phyloP scores from a whole-genome alignment of 2,329 filamentous ascomycete genomes.

The Sporothrix luriei region DNA sequence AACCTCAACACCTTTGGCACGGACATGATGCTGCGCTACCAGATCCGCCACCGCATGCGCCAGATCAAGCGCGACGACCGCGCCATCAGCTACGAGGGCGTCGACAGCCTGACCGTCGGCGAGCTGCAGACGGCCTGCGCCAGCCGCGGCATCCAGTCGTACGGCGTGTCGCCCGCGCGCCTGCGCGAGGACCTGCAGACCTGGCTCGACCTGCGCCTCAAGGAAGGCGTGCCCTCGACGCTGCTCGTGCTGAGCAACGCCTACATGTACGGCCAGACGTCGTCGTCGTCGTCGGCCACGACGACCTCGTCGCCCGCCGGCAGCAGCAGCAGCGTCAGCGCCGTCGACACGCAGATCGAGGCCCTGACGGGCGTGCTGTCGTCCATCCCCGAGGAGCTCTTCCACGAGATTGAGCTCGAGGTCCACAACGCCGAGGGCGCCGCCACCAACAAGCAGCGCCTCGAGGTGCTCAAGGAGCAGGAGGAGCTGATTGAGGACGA shows the following conservation, averaged over 20 bases:
- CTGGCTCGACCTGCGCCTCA: conserved; percentile 91
- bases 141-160: conserved; percentile 86
- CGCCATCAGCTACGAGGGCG: conserved; percentile 89
- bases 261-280: conserved; percentile 84
- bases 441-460: conserved; percentile 97
- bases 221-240: conserved; percentile 93
- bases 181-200: conserved; percentile 88
- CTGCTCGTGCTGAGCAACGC: conserved; percentile 94
- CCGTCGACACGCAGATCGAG: conserved; percentile 87
- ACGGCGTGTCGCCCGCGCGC: conserved; percentile 84
- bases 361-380: conserved; percentile 89
- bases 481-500: conserved; percentile 97
- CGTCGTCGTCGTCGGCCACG: conserved; percentile 38
- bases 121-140: conserved; percentile 93
- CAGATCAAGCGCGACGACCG: conserved; percentile 98
- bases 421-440: conserved; percentile 95
- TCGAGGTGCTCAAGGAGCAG: conserved; percentile 97
- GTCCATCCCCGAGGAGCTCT: conserved; percentile 94
- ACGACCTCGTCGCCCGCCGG: conserved; percentile 1
- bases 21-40: conserved; percentile 96
- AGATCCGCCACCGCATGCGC: conserved; percentile 94
- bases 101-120: conserved; percentile 87
- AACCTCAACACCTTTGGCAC: conserved; percentile 96
- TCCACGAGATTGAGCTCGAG: conserved; percentile 99
- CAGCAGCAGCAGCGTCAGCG: conserved; percentile 60